A percentile compares a stretch with the other conserved stretches of the same genome.
Conservation (phyloP, 1,284 basidiomycete species). For the Ustilago cynodontis region DNA sequence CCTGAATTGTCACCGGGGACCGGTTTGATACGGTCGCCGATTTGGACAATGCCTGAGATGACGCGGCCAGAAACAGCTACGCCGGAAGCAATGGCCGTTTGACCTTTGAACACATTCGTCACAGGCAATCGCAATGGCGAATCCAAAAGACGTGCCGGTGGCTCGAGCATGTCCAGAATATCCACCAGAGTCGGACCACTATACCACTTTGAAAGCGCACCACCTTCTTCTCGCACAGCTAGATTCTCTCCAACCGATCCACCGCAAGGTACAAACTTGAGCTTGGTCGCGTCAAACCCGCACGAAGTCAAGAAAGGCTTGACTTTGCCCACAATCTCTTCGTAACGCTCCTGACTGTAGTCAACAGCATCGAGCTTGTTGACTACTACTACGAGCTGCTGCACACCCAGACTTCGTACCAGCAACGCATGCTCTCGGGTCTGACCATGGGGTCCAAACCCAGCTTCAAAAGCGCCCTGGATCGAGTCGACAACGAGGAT, state of each 20-base stretch:
- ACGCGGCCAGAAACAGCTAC: constrained; percentile 87
- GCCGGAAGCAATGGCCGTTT: constrained; percentile 78
- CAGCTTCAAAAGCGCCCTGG: constrained; percentile 92
- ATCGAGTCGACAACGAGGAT: constrained; percentile 93
- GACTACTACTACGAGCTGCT: constrained; percentile 89
- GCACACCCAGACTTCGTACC: constrained; percentile 92
- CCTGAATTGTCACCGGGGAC: constrained; percentile 92
- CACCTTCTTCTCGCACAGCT: constrained; percentile 70
- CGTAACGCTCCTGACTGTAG: constrained; percentile 85
- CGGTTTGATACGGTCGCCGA: constrained; percentile 87
- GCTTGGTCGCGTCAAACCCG: constrained; percentile 84
- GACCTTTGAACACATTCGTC: constrained; percentile 92
- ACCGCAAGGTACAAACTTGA: constrained; percentile 87
- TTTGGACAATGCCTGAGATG: constrained; percentile 87
- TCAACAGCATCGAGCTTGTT: constrained; percentile 85
- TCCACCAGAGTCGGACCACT: constrained; percentile 85
- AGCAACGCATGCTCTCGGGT: constrained; percentile 95
- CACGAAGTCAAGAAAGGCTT: constrained; percentile 86
- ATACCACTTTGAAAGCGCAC: constrained; percentile 81
- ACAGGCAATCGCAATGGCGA: constrained; percentile 87
- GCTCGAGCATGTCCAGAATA: constrained; percentile 79
- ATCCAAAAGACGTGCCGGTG: constrained; percentile 79
- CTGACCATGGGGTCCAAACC: constrained; percentile 93
- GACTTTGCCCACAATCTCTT: constrained; percentile 82
- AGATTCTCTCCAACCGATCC: constrained; percentile 92